Conservation (phyloP, 345 rosid genomes). For the Streptanthus diversifolius region DNA sequence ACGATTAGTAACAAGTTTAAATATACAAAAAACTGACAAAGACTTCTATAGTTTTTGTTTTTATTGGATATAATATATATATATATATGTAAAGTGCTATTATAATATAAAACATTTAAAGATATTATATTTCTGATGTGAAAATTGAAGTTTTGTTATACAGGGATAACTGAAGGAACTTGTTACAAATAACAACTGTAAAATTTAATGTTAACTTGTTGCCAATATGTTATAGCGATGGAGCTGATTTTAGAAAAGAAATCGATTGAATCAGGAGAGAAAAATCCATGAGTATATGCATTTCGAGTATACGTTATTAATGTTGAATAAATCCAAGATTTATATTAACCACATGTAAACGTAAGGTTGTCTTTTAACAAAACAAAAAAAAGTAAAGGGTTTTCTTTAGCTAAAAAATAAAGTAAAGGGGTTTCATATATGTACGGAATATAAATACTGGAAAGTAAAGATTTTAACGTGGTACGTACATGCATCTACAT, state of each 20-base stretch:
- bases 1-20: no score
- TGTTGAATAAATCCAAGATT: background rate
- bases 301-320: background rate
- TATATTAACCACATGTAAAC: background rate
- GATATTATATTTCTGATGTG: no score
- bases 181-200: background rate
- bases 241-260: background rate
- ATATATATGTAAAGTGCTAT: no score
- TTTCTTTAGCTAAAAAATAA: background rate
- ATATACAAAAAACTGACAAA: no score
- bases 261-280: background rate
- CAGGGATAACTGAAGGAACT: no score
- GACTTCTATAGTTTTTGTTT: no score
- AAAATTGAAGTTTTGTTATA: no score
- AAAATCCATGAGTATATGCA: no score
- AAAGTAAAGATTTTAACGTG: slow-evolving; percentile 31
- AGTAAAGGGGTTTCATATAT: background rate
- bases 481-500: slow-evolving; percentile 33
- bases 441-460: slow-evolving; percentile 32
- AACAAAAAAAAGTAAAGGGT: background rate
- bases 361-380: background rate
- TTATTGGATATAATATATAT: no score
- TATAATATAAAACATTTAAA: no score
- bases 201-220: background rate
- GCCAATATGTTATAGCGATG: background rate